Base-by-base conservation (phyloP, 2,329 filamentous ascomycete genomes). In the Akanthomyces uredinophilus region DNA sequence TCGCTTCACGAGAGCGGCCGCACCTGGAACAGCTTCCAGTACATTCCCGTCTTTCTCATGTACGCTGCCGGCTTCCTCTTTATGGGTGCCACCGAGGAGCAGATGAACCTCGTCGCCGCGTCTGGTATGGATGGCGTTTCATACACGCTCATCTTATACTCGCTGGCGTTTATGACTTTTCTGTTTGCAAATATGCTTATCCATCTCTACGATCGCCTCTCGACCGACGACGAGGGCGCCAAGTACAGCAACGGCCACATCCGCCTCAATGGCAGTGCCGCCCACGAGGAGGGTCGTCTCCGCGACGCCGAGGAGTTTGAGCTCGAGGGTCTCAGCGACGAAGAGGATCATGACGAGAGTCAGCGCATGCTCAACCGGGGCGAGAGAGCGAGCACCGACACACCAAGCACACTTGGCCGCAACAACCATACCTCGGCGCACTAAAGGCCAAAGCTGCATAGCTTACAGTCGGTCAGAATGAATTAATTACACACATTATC, bases 21-120 rank as follows among this genome's bases (percentile, higher is more conserved):
- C 43, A 83, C 92, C 65, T 83, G 84, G 58, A 91, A 88, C 71
- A 83, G 81, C 69, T 83, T 83, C 70, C 81, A 84, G 69, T 83
- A 77, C 50, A 75, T 83, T 22, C 80, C 82, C 1, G 75, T 79
- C n/a, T 84, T 80, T 63, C 83, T 98, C 46, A 84, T 99, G 32
- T 96, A 91, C 70, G 92, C 93, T 6, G 90, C 93, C 4, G 95
- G 95, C 1, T 96, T 98, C 77, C 82, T 99, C 46, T 99, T 99
- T 78, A 96, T 98, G 92, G 90, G 92, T 37, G 94, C 95, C 18
- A 98, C 92, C 0, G 95, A 98, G 73, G 93, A 99, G 77, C 95
- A 98, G 76, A 96, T 98, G 91, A 71, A 81, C 24, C 79, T 97
- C 1, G 80, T 98, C 5, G 82, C 85, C 46, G 79, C 85, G 44